Percentiles rank a stretch among this genome's conserved stretches.
These are phyloP conservation scores for Calocera viscosa DNA, from an alignment of 768 basidiomycete species.

Conservation along the genomic window DNA sequence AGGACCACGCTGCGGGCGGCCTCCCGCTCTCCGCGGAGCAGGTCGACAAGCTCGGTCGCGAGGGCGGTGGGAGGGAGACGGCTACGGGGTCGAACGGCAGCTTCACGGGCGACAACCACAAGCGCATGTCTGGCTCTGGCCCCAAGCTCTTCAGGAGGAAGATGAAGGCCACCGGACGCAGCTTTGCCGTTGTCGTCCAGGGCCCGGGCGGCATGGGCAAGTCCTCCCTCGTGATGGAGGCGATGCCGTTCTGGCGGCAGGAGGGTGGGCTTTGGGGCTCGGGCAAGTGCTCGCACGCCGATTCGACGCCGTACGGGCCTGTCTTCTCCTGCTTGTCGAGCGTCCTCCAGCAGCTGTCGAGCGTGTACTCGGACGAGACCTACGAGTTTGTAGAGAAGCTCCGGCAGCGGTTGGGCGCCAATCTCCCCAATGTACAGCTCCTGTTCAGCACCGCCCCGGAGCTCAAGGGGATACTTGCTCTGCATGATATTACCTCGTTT, in stretches of 20 bases:
- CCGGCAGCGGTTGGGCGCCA: conserved; percentile 52
- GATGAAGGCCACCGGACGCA: background rate
- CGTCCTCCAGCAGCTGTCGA: conserved; percentile 51
- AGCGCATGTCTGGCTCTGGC: background rate
- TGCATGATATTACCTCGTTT: conserved; percentile 42
- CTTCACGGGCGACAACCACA: background rate
- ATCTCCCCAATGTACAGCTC: conserved; percentile 54
- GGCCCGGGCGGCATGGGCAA: conserved; percentile 43
- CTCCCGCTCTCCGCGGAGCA: background rate
- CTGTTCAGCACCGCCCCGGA: conserved; percentile 62
- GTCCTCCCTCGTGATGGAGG: conserved; percentile 54
- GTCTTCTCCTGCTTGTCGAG: conserved; percentile 57
- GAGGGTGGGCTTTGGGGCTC: conserved; percentile 54
- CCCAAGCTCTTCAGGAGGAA: background rate
- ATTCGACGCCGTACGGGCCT: conserved; percentile 57
- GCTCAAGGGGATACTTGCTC: conserved; percentile 46
- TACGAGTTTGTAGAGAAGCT: conserved; percentile 51
- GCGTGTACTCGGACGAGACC: conserved; percentile 59
- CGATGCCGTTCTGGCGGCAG: conserved; percentile 35
- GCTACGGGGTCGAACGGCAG: background rate
- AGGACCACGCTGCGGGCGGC: background rate
- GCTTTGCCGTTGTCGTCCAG: conserved; percentile 27
- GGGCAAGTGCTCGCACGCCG: conserved; percentile 54
- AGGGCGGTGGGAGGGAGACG: background rate
- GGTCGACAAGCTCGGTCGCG: background rate